Percentiles rank a stretch among this genome's conserved stretches.
Evolutionary conservation across 306 rosid species (phyloP).

Genomic region (Castanea mollissima): DNA sequence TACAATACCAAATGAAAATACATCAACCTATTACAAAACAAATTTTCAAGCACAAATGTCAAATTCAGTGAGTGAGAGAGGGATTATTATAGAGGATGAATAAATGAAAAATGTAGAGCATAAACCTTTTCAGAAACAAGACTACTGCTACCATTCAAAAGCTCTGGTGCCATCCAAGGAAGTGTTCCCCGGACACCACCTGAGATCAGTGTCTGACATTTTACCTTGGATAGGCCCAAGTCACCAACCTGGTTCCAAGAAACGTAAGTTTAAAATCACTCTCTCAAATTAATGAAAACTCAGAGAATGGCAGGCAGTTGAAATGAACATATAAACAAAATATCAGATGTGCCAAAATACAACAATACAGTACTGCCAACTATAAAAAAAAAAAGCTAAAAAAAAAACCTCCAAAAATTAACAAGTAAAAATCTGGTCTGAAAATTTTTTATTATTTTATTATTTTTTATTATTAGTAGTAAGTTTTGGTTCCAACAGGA

Average conservation of each 20-base stretch:
- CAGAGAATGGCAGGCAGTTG: conserved; percentile 5
- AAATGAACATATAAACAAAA: background rate
- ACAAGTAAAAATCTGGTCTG: no score
- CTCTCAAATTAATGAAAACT: conserved; percentile 1
- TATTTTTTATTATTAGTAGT: no score
- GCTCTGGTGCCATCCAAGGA: conserved; percentile 98
- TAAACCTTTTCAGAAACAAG: conserved; percentile 91
- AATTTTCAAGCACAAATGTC: conserved; percentile 1
- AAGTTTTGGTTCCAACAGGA: no score
- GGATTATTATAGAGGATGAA: background rate
- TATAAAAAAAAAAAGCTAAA: background rate
- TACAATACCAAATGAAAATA: conserved; percentile 80
- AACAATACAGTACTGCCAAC: background rate
- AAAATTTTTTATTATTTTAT: no score
- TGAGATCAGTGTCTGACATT: conserved; percentile 78
- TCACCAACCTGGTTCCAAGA: conserved; percentile 70
- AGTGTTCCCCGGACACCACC: conserved; percentile 96
- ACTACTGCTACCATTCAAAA: conserved; percentile 88
- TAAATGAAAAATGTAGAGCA: conserved; percentile 5
- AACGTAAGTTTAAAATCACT: conserved; percentile 15
- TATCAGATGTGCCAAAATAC: background rate
- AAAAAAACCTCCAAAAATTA: background rate
- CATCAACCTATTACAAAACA: conserved; percentile 60
- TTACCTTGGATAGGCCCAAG: conserved; percentile 92
- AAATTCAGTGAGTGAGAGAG: background rate